Evolutionary conservation across 1,284 basidiomycete species (phyloP), one percentile per base, ranked within the genome.

Genomic region (Sporisorium scitamineum): DNA sequence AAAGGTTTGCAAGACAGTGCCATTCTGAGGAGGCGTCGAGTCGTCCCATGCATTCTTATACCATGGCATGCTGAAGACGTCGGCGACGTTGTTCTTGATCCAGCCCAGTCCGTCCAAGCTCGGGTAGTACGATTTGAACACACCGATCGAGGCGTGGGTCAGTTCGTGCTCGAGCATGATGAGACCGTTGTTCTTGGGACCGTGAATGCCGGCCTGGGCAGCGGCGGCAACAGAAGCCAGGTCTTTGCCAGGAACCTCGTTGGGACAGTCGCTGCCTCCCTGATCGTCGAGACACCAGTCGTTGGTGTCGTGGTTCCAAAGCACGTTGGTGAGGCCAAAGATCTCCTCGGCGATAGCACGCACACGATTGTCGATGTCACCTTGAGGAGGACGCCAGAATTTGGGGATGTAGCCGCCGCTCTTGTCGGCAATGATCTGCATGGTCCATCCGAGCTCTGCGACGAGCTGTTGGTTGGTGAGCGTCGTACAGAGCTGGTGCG

Each of bases 391-490:
- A 7, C 80, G 74, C 76, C 79, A 80, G 66, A 92, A 87, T 44
- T 70, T 78, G 31, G 81, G 80, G n/a, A 78, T 76, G 47, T 84
- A 78, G 37, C 83, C 83, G n/a, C 78, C 73, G 74, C 80, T 79
- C 45, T 77, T 60, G 52, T 80, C 61, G 80, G 91, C 90, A 87
- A 98, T 96, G 61, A 91, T 76, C 87, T 94, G 90, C 75, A 91
- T 92, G 61, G 94, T 94, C 92, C 93, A 97, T 45, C 93, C 94
- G 52, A 98, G 89, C 87, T 97, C 95, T 20, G 94, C 94, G n/a
- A 97, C 93, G 67, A 97, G 90, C 87, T 97, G 88, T 82, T 90
- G 91, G 83, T 91, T 98, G 50, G 93, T 91, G 68, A 95, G 88
- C 29, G 90, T 90, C 10, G 95, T 97, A 47, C 95, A 88, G 87